Evolutionary conservation across 495 filamentous ascomycete species (phyloP), one percentile per base, ranked within the genome.

Genomic region (Penicillium subrubescens): DNA sequence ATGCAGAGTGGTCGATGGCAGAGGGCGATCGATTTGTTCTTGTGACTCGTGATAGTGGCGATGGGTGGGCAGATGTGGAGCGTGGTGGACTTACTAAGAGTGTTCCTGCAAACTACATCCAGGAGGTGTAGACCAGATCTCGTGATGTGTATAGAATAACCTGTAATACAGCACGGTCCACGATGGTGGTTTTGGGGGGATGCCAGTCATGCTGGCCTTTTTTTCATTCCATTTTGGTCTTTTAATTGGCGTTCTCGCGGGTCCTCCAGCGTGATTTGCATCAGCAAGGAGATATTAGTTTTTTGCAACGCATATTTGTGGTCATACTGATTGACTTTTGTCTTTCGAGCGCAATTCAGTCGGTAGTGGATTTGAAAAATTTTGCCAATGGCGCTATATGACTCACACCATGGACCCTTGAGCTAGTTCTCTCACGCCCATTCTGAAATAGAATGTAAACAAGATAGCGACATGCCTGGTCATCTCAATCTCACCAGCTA

Each of bases 41-140:
- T 43, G 86, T 97, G 48, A 92, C 84, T 66, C 86, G 88, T 46
- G 92, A 98, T 73, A 82, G 86, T 12, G 95, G 95, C 1, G 95
- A 97, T 79, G 95, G 95, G 15, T 99, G 95, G 95, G 92, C 89
- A 11, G 94, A 97, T 78, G 95, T 99, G 15, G 95, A 97, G 81
- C 90, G 90, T 64, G 91, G 89, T 27, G 95, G 95, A n/a, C 78
- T 85, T 48, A 92, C 89, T n/a, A 93, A 89, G 79, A 96, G 92
- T 72, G 94, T 99, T 54, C 94, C 94, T 17, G 93, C 94, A 50
- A 95, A 92, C 76, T 99, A 97, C 77, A 86, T 99, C 60, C 91
- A 93, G 75, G 87, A 87, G 71, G 86, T 93, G 57, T 82, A 77
- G 70, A 57, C 3, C 53, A 23, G 29, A 25, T 23, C 12, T 19